Evolutionary conservation across 2,329 filamentous ascomycete species (phyloP), one percentile per base, ranked within the genome.

Genomic region (Curvularia sp.): DNA sequence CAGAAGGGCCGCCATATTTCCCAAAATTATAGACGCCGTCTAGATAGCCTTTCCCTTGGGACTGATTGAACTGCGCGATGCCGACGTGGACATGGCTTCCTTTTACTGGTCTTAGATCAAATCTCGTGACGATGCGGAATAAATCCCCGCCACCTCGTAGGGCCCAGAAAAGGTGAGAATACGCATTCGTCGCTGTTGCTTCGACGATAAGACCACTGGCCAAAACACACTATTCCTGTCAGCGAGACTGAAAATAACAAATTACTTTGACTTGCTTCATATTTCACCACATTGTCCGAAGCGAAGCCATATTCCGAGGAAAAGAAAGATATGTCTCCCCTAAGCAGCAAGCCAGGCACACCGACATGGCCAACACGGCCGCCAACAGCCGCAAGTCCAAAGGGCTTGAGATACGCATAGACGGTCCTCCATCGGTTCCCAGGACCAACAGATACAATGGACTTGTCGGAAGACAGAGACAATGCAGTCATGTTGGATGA

Each of bases 151-250:
- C 69, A 9, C 72, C 71, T 23, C 65, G 57, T 15, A 76, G 57
- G 1, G 72, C 72, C 73, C 72, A 76, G 58, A 68, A 75, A 6
- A 76, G 65, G 49, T 76, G 72, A 4, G 71, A 63, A 50, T 75
- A 67, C 3, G 53, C 32, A 27, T 61, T 66, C 2, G 59, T 55
- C 2, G 64, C 65, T 23, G 64, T 73, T 2, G 60, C 70, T 21
- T 63, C 65, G 0, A 61, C 50, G 19, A 73, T 59, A 1, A 55
- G 49, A 3, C 73, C 73, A 41, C 66, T 63, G 9, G 71, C 62
- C 0, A 70, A 60, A 5, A 77, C 63, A n/a, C 58, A 63, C 66
- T 68, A 32, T 8, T 13, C 5, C 5, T 18, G 27, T 65, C n/a
- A 68, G 49, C 5, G 27, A 30, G 5, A 3, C 5, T 21, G 18